Conservation (phyloP, 2,329 filamentous ascomycete species). For the Aspergillus glaucus region DNA sequence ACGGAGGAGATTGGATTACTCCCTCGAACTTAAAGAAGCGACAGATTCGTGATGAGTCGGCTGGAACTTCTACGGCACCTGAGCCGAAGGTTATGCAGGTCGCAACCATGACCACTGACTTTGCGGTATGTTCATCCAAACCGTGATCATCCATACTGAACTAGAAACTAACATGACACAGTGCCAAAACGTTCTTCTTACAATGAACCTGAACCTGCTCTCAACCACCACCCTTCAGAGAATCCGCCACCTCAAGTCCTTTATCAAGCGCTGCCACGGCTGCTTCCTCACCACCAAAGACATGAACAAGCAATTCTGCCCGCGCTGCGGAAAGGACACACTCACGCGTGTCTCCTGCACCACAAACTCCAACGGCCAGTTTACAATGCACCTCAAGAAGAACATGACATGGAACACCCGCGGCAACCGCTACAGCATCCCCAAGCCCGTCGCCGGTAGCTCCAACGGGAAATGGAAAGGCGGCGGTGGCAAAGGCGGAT, state of each 20-base stretch:
- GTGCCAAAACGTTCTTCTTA: constrained; percentile 80
- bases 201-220: constrained; percentile 88
- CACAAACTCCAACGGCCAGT: constrained; percentile 72
- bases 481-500: constrained; percentile 74
- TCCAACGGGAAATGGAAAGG: constrained; percentile 67
- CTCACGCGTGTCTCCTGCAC: constrained; percentile 80
- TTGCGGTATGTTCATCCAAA: constrained; percentile 61
- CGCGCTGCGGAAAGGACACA: constrained; percentile 79
- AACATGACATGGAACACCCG: constrained; percentile 96
- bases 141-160: constrained; percentile 5
- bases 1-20: constrained; percentile 80
- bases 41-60: constrained; percentile 60
- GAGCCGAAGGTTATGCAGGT: constrained; percentile 67
- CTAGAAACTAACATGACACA: constrained; percentile 3
- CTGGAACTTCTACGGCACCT: constrained; percentile 43
- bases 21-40: constrained; percentile 84
- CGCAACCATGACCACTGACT: constrained; percentile 91
- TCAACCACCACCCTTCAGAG: constrained; percentile 66
- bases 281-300: constrained; percentile 83
- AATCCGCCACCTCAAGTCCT: constrained; percentile 79
- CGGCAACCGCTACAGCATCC: constrained; percentile 86
- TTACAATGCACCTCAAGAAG: constrained; percentile 80
- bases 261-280: constrained; percentile 86
- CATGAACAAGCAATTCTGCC: constrained; percentile 86
- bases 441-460: constrained; percentile 77